Evolutionary conservation across 495 filamentous ascomycete species (phyloP).

Genomic region (Neurospora tetraspora): DNA sequence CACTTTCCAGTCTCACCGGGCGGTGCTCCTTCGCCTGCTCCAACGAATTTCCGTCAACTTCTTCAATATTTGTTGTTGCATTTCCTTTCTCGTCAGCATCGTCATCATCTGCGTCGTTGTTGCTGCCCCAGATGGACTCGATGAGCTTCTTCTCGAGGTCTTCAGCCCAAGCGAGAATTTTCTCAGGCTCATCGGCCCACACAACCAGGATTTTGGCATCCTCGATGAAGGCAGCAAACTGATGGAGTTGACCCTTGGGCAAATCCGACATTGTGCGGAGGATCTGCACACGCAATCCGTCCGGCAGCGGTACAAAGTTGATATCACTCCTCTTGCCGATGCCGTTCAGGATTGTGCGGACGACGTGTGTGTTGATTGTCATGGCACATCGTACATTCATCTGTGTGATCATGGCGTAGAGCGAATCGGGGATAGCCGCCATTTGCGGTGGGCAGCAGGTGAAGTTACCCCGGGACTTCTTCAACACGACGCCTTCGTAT

Average conservation of each 20-base stretch:
- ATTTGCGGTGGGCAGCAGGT: slow-evolving; percentile 47
- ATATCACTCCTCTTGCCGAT: background rate
- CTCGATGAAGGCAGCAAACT: slow-evolving; percentile 58
- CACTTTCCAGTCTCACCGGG: slow-evolving; percentile 38
- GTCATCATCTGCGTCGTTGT: slow-evolving; percentile 28
- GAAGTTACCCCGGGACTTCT: slow-evolving; percentile 43
- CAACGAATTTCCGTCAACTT: slow-evolving; percentile 8
- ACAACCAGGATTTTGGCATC: slow-evolving; percentile 47
- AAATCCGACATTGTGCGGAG: slow-evolving; percentile 44
- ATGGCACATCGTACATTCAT: slow-evolving; percentile 44
- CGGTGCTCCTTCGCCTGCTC: slow-evolving; percentile 31
- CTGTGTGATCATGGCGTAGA: slow-evolving; percentile 40
- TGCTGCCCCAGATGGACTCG: slow-evolving; percentile 43
- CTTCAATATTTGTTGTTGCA: slow-evolving; percentile 4
- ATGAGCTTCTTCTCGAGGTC: slow-evolving; percentile 44
- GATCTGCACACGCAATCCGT: slow-evolving; percentile 51
- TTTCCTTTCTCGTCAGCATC: slow-evolving; percentile 21
- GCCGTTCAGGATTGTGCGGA: slow-evolving; percentile 16
- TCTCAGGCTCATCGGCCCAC: slow-evolving; percentile 56
- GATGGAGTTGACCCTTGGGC: slow-evolving; percentile 49
- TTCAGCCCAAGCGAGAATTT: slow-evolving; percentile 39
- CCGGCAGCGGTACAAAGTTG: slow-evolving; percentile 41
- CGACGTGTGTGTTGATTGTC: slow-evolving; percentile 23
- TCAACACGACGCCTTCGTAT: slow-evolving; percentile 52
- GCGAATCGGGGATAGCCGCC: slow-evolving; percentile 31